Base-by-base conservation (phyloP, 345 rosid genomes). In the Ailanthus altissimus region DNA sequence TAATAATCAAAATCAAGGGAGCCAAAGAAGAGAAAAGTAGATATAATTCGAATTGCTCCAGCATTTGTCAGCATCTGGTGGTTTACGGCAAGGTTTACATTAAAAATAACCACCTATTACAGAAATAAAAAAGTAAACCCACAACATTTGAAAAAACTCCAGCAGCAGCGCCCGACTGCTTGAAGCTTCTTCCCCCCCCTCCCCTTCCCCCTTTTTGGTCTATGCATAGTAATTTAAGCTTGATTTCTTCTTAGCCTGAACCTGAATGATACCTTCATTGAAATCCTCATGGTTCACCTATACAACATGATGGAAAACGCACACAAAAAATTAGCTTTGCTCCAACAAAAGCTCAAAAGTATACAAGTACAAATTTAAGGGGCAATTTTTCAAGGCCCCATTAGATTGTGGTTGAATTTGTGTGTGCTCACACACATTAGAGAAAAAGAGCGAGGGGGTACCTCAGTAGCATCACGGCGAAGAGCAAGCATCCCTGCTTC, bases 401-500 rank as follows among this genome's bases (percentile, higher is more conserved):
- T 0, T 32, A 32, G 38, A 32, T 1, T 32, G 38, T 32, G 1
- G 38, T 32, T 32, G 38, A 32, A 32, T 3, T 32, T 32, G 38
- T 32, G 38, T 3, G 1, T 32, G 38, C 38, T 32, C 38, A 32
- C 1, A 32, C 3, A 3, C 38, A 32, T 3, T 1, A 62, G 53
- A 25, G 61, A 61, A 11, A 36, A 51, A 51, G 75, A 58, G 75
- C 40, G 72, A 72, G 42, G 53, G 38, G 28, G 43, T 67, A 96
- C 99, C 93, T 97, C 99, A 5, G 99, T 97, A 20, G 97, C 99
- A 86, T 97, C 98, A 3, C 98, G 97, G 8, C 98, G 93, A 28
- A 97, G 99, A 23, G 98, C 99, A 32, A 97, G 88, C 99, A 97
- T 97, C 65, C 99, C 99, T 40, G 99, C 99, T 82, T 97, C 99